Evolutionary conservation across 2,329 filamentous ascomycete species (phyloP).

Genomic region (Raffaelea ambrosiae): DNA sequence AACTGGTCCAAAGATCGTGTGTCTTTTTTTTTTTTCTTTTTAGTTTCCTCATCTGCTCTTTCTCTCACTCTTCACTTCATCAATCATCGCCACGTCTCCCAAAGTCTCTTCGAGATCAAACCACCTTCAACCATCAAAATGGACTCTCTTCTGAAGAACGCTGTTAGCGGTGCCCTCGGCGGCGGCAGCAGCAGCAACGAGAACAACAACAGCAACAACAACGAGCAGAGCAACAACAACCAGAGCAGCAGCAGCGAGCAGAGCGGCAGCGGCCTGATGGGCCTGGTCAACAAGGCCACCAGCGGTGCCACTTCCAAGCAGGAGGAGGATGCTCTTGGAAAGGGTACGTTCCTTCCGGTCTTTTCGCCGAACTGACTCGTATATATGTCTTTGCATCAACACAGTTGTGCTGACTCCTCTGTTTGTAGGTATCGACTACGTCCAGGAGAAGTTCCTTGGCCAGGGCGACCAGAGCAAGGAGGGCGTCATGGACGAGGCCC

Average conservation of each 20-base stretch:
- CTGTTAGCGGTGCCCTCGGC: constrained; percentile 25
- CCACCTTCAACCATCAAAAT: constrained; percentile 23
- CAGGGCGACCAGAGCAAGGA: constrained; percentile 65
- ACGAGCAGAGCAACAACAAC: constrained; percentile 22
- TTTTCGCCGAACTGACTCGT: too few species aligned
- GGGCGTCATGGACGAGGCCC: constrained; percentile 68
- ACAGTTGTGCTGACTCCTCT: too few species aligned
- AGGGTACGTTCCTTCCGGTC: constrained; percentile 41
- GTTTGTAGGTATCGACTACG: constrained; percentile 60
- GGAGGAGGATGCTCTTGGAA: constrained; percentile 77
- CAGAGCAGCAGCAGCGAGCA: constrained; percentile 18
- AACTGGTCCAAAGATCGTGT: too few species aligned
- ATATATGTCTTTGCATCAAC: too few species aligned
- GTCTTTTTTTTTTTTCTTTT: too few species aligned
- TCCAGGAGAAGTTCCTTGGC: constrained; percentile 68
- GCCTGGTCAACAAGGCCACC: constrained; percentile 63
- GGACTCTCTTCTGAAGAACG: constrained; percentile 49
- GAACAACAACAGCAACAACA: constrained; percentile 13
- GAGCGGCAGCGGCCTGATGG: constrained; percentile 47
- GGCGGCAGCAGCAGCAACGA: constrained; percentile 18
- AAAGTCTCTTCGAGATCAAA: neutral
- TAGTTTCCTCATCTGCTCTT: neutral
- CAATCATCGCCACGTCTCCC: too few species aligned
- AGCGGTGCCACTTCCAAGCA: constrained; percentile 68
- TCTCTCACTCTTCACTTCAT: neutral